phyloP scores from a whole-genome alignment of 305 asterid genomes.

The Solanum chacoense region DNA sequence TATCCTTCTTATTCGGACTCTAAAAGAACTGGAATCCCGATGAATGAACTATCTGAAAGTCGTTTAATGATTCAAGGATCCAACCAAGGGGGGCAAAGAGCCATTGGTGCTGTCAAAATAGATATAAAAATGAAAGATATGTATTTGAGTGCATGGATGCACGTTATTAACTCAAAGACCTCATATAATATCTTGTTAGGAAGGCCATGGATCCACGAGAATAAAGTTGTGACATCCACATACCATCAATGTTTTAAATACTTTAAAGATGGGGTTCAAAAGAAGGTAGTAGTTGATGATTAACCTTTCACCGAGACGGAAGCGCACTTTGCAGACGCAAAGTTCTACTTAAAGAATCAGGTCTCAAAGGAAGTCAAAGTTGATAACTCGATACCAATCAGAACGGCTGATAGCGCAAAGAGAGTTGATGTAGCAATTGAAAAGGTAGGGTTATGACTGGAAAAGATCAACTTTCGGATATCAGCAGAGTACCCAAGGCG shows the following conservation, averaged over 20 bases:
- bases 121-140: no score
- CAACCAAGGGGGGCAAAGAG: no score
- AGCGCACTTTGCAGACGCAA: neutral
- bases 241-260: neutral
- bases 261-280: no score
- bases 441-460: no score
- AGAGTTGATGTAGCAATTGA: no score
- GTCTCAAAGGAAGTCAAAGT: neutral
- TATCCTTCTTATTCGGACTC: no score
- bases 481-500: no score
- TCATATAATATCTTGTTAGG: neutral
- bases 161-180: neutral
- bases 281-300: neutral
- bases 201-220: neutral
- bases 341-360: neutral
- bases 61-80: no score
- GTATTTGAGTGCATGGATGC: neutral
- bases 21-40: no score
- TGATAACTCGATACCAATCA: neutral
- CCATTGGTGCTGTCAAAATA: no score
- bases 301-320: neutral
- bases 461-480: no score
- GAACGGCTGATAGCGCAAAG: neutral
- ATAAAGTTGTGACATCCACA: neutral
- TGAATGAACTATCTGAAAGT: no score